Evolutionary conservation across 2,329 filamentous ascomycete species (phyloP).

Genomic region (Fusarium tricinctum): DNA sequence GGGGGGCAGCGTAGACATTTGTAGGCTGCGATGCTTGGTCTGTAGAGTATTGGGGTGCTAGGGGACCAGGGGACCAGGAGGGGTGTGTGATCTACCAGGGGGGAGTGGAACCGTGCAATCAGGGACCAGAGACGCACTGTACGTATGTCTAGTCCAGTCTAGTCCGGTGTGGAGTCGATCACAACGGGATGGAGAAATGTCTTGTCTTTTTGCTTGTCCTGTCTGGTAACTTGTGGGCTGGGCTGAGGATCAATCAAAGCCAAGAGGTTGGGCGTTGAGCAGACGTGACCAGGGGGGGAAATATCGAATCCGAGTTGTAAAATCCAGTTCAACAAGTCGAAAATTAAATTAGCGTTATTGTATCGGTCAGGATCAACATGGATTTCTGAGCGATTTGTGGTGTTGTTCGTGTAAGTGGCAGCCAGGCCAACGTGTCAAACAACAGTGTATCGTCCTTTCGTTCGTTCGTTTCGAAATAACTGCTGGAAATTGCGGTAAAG

Average conservation of each 20-base stretch:
- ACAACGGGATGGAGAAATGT: slow-evolving; percentile 50
- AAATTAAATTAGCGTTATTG: slow-evolving; percentile 53
- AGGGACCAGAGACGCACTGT: slow-evolving; percentile 11
- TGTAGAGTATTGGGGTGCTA: slow-evolving; percentile 46
- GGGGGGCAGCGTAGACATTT: slow-evolving; percentile 78
- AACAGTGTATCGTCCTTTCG: slow-evolving; percentile 39
- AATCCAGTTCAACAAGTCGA: slow-evolving; percentile 45
- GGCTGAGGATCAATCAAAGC: slow-evolving; percentile 44
- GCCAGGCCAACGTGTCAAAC: slow-evolving; percentile 51
- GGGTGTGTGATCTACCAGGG: slow-evolving; percentile 45
- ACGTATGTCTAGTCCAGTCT: slow-evolving; percentile 31
- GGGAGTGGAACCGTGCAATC: slow-evolving; percentile 44
- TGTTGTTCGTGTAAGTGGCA: slow-evolving; percentile 46
- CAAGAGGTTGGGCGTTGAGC: slow-evolving; percentile 46
- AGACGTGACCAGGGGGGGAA: slow-evolving; percentile 40
- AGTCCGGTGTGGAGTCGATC: slow-evolving; percentile 46
- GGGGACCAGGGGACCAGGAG: slow-evolving; percentile 47
- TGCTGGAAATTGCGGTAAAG: slow-evolving; percentile 52
- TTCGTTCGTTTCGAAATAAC: slow-evolving; percentile 41
- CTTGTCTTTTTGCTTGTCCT: slow-evolving; percentile 28
- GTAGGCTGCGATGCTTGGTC: slow-evolving; percentile 56
- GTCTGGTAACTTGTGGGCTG: slow-evolving; percentile 3
- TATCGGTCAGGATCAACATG: slow-evolving; percentile 45
- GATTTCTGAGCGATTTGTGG: slow-evolving; percentile 46
- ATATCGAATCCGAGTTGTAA: slow-evolving; percentile 41